These are phyloP conservation scores for Apophysomyces variabilis DNA, from an alignment of 371 early-diverging fungal species.

Conservation along the genomic window DNA sequence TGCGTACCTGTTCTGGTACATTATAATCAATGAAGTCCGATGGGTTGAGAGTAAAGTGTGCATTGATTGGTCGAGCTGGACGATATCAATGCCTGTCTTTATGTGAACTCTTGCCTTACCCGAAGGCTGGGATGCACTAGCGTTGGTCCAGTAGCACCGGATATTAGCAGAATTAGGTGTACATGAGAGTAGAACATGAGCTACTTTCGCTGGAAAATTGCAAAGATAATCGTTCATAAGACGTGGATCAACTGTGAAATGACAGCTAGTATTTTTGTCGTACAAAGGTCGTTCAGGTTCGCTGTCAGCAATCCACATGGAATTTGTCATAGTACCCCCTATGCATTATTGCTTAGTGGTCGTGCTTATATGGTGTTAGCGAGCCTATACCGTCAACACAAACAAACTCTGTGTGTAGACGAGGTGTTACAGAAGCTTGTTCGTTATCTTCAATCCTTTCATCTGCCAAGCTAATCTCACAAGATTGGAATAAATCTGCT, in stretches of 20 bases:
- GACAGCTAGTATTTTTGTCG: slow-evolving; percentile 17
- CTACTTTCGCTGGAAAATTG: slow-evolving; percentile 18
- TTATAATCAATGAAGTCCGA: slow-evolving; percentile 20
- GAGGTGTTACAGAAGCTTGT: not conserved
- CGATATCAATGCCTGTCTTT: too few relatives aligned
- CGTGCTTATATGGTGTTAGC: not conserved
- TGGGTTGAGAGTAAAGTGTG: slow-evolving; percentile 22
- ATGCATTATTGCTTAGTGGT: not conserved
- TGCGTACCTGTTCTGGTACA: slow-evolving; percentile 14
- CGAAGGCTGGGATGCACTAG: not conserved
- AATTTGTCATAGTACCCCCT: slow-evolving; percentile 25
- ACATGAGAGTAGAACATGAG: slow-evolving; percentile 20
- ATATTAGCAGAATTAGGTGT: slow-evolving; percentile 19
- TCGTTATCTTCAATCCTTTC: not conserved
- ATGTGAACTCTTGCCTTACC: not conserved
- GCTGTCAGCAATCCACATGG: slow-evolving; percentile 21
- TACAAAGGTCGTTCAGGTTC: slow-evolving; percentile 18
- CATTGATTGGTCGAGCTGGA: slow-evolving; percentile 17
- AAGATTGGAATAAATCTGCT: slow-evolving; percentile 12
- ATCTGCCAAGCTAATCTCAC: slow-evolving; percentile 13
- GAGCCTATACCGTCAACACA: slow-evolving; percentile 6
- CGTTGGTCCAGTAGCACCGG: slow-evolving; percentile 15
- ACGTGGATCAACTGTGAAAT: slow-evolving; percentile 21
- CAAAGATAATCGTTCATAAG: slow-evolving; percentile 18
- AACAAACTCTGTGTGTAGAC: slow-evolving; percentile 12